These are phyloP conservation scores for Cladorrhinum sp. DNA, from an alignment of 2,329 filamentous ascomycete species.

Conservation along the genomic window DNA sequence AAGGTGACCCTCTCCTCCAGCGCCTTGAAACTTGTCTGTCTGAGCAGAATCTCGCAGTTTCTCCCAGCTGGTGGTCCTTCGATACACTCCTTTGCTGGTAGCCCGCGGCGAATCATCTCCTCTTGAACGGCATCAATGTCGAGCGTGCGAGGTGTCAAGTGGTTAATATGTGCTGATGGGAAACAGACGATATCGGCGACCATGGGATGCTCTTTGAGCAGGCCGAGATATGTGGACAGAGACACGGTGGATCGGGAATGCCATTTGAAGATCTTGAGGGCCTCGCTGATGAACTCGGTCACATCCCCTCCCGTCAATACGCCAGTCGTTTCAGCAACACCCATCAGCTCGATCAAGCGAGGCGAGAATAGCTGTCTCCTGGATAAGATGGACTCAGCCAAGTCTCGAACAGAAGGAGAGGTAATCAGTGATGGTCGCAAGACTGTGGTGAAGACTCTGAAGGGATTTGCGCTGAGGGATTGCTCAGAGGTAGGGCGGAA, in stretches of 20 bases:
- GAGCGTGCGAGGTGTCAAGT: constrained; percentile 50
- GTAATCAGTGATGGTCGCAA: constrained; percentile 41
- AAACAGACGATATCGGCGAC: constrained; percentile 47
- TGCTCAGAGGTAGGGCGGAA: constrained; percentile 42
- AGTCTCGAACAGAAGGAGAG: constrained; percentile 1
- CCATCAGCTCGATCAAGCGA: constrained; percentile 31
- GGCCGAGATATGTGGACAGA: constrained; percentile 39
- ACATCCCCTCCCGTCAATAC: constrained; percentile 30
- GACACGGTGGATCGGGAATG: constrained; percentile 40
- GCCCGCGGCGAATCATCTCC: constrained; percentile 39
- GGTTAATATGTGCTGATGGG: constrained; percentile 49
- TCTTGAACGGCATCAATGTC: constrained; percentile 46
- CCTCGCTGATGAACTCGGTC: constrained; percentile 41
- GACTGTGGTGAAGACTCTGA: constrained; percentile 39
- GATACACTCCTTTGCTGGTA: constrained; percentile 47
- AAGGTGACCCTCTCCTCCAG: constrained; percentile 48
- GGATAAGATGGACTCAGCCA: constrained; percentile 6
- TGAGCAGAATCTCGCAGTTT: constrained; percentile 44
- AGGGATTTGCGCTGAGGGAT: constrained; percentile 42
- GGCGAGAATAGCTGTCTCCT: constrained; percentile 10
- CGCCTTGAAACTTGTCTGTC: constrained; percentile 54
- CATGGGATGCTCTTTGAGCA: constrained; percentile 45
- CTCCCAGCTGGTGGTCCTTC: constrained; percentile 47
- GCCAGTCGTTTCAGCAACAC: constrained; percentile 30
- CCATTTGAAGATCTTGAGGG: constrained; percentile 48